A percentile compares a stretch with the other conserved stretches of the same genome.
Evolutionary conservation across 352 stramenopile species (phyloP).

Genomic region (Globisporangium rhizosaccharum): DNA sequence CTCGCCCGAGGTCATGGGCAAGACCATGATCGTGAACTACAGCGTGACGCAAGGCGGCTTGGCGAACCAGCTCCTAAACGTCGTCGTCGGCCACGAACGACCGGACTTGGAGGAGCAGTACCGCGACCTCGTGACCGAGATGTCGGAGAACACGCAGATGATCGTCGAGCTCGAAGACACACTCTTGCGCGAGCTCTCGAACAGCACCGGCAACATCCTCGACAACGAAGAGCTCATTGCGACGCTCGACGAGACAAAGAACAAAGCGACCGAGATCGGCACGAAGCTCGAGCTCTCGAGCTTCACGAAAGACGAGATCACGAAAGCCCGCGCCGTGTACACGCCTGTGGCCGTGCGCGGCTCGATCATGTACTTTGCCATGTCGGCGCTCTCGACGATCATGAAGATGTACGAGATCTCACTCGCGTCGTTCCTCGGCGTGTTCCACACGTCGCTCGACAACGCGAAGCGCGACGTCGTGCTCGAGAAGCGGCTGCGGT

Average conservation of each 20-base stretch:
- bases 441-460: slow-evolving; percentile 90
- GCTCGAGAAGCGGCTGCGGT: slow-evolving; percentile 82
- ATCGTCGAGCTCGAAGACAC: slow-evolving; percentile 93
- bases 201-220: slow-evolving; percentile 89
- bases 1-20: slow-evolving; percentile 93
- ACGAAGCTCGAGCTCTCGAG: slow-evolving; percentile 89
- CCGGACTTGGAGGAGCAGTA: slow-evolving; percentile 93
- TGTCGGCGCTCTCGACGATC: slow-evolving; percentile 88
- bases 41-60: slow-evolving; percentile 91
- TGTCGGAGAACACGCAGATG: slow-evolving; percentile 90
- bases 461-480: slow-evolving; percentile 89
- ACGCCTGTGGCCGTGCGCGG: slow-evolving; percentile 89
- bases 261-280: slow-evolving; percentile 92
- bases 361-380: slow-evolving; percentile 94
- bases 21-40: slow-evolving; percentile 97
- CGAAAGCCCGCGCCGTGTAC: slow-evolving; percentile 87
- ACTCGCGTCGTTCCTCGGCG: slow-evolving; percentile 88
- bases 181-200: slow-evolving; percentile 87
- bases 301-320: slow-evolving; percentile 94
- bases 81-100: slow-evolving; percentile 91
- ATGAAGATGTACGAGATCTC: slow-evolving; percentile 97
- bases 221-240: slow-evolving; percentile 94
- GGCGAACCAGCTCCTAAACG: slow-evolving; percentile 91
- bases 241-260: slow-evolving; percentile 94
- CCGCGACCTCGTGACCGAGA: slow-evolving; percentile 87